phyloP scores from a whole-genome alignment of 805 yeast genomes.

The Metschnikowia bowlesiae region DNA sequence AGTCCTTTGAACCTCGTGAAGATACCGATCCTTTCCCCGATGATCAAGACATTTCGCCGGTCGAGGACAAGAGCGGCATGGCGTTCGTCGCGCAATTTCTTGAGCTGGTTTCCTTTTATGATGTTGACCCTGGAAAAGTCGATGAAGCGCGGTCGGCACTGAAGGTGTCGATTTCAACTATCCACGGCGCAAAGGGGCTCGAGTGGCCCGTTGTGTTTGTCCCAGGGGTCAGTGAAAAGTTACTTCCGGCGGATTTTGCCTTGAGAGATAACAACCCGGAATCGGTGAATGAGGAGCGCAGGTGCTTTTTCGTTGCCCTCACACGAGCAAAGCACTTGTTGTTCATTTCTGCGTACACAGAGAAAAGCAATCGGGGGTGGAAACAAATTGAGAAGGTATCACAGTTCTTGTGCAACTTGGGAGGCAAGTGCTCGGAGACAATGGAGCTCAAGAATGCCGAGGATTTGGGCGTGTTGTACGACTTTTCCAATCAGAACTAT shows the following conservation, averaged over 20 bases:
- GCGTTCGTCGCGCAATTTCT: conserved; percentile 11
- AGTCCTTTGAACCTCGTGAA: conserved; percentile 27
- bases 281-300: conserved; percentile 65
- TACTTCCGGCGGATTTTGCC: conserved; percentile 57
- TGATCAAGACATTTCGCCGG: background rate
- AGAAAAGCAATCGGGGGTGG: conserved; percentile 19
- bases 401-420: conserved; percentile 22
- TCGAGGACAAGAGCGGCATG: conserved; percentile 12
- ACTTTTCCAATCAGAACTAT: conserved; percentile 8
- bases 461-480: conserved; percentile 16
- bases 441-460: conserved; percentile 17
- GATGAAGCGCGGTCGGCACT: conserved; percentile 16
- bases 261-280: conserved; percentile 22
- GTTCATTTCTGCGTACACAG: conserved; percentile 37
- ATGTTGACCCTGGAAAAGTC: conserved; percentile 19
- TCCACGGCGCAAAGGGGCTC: conserved; percentile 89
- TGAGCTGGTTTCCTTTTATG: conserved; percentile 16
- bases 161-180: conserved; percentile 59
- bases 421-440: conserved; percentile 9
- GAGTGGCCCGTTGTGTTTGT: conserved; percentile 94
- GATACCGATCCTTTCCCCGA: conserved; percentile 20
- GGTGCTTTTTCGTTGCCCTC: conserved; percentile 83
- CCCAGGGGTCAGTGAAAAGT: conserved; percentile 64
- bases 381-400: conserved; percentile 22
- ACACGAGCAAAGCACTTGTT: conserved; percentile 72